These are phyloP conservation scores for Takashimella koratensis DNA, from an alignment of 1,284 basidiomycete species.

Conservation along the genomic window DNA sequence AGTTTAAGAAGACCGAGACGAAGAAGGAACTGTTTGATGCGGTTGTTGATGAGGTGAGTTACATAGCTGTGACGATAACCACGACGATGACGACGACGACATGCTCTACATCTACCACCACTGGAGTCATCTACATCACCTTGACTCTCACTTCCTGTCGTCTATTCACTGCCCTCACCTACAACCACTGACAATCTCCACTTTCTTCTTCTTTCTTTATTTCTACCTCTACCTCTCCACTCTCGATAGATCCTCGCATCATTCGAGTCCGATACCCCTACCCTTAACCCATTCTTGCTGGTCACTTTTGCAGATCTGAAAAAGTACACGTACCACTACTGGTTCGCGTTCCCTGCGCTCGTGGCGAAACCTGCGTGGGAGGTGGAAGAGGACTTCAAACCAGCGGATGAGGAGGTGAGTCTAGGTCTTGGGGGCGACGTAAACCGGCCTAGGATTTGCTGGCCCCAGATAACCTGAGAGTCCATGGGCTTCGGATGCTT, in stretches of 20 bases:
- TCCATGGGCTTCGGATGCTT: no score
- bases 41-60: slow-evolving; percentile 59
- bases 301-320: slow-evolving; percentile 96
- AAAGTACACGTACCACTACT: slow-evolving; percentile 96
- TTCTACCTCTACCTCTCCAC: not conserved
- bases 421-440: no score
- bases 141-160: not conserved
- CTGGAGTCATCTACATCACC: no score
- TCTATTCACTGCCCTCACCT: no score
- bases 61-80: not conserved
- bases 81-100: not conserved
- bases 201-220: no score
- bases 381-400: slow-evolving; percentile 49
- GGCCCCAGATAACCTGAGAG: no score
- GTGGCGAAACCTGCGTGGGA: slow-evolving; percentile 84
- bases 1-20: slow-evolving; percentile 77
- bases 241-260: slow-evolving; percentile 35
- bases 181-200: no score
- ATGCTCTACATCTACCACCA: no score
- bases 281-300: slow-evolving; percentile 74
- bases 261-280: slow-evolving; percentile 30
- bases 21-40: slow-evolving; percentile 79
- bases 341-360: slow-evolving; percentile 95
- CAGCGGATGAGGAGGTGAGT: slow-evolving; percentile 18
- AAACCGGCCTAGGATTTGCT: no score